Conservation (phyloP, 441 rosid species). For the Pelargonium australe region DNA sequence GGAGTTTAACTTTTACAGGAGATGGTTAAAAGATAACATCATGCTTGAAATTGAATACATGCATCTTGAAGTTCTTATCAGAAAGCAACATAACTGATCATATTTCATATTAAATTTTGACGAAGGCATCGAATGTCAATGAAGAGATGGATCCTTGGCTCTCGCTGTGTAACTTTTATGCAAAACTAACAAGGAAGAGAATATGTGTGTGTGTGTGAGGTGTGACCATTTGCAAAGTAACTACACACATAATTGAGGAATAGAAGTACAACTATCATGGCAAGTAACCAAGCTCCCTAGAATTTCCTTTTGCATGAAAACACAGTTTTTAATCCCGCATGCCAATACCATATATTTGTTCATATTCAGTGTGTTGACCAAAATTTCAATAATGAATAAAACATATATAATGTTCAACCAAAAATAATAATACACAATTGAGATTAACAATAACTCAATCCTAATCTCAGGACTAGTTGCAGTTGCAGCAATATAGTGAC, state of each 20-base stretch:
- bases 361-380: background rate
- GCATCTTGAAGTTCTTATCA: background rate
- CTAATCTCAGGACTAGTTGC: background rate
- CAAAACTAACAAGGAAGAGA: background rate
- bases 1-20: background rate
- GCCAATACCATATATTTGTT: background rate
- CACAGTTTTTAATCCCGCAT: background rate
- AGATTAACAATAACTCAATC: background rate
- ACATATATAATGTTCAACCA: background rate
- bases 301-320: background rate
- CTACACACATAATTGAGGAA: background rate
- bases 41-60: background rate
- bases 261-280: background rate
- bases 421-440: background rate
- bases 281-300: background rate
- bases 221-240: background rate
- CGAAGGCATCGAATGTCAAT: background rate
- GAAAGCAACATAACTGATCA: conserved; percentile 1
- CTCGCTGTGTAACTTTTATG: background rate
- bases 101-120: background rate
- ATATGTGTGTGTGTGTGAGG: background rate
- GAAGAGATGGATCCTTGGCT: background rate
- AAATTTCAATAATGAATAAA: background rate
- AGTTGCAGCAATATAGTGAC: background rate
- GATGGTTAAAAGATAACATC: background rate